A percentile compares a stretch with the other conserved stretches of the same genome.
Evolutionary conservation across 2,329 filamentous ascomycete genomes (phyloP).

Genomic region (Mollisiaceae sp.): DNA sequence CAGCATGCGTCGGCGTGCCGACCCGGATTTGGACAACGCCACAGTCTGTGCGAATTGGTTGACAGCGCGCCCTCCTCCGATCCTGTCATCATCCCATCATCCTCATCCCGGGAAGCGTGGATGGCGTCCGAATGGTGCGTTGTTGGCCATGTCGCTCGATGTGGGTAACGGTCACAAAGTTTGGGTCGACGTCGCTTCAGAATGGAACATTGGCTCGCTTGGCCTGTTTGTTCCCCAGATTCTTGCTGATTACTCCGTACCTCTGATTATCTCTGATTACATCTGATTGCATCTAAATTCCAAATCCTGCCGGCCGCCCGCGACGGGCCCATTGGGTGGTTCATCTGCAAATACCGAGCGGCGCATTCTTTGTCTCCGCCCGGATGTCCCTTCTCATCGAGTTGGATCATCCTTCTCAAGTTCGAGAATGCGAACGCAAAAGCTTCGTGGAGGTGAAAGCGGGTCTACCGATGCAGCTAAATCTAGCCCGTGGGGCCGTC

Average conservation of each 20-base stretch:
- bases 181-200: neutral
- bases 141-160: neutral
- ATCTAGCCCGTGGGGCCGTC: neutral
- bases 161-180: neutral
- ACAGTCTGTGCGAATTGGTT: conserved; percentile 8
- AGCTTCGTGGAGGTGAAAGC: neutral
- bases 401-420: neutral
- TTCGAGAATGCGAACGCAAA: no score
- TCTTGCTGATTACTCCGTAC: neutral
- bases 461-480: neutral
- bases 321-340: neutral
- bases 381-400: neutral
- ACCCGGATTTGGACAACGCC: neutral
- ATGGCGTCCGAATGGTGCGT: neutral
- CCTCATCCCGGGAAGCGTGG: neutral
- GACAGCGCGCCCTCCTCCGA: neutral
- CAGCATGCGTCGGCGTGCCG: neutral
- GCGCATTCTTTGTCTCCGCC: neutral
- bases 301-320: neutral
- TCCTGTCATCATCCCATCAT: neutral
- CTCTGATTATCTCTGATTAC: no score
- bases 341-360: neutral
- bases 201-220: neutral
- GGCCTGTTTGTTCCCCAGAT: neutral
- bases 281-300: no score